Base-by-base conservation (phyloP, 805 yeast species). In the Tetrapisispora phaffii region DNA sequence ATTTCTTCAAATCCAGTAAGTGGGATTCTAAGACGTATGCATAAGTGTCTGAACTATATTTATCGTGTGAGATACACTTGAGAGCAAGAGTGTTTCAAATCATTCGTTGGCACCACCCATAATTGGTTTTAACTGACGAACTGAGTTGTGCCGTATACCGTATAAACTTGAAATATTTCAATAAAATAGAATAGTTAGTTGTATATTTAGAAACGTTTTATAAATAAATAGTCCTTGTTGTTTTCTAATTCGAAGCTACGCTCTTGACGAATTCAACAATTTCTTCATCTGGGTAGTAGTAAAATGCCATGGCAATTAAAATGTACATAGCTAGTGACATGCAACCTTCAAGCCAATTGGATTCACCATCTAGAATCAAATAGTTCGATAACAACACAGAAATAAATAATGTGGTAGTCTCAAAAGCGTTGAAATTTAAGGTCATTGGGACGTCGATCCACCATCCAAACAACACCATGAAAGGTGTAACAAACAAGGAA, bases 391-490 rank as follows among this genome's bases (percentile, higher is more conserved):
- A 79, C 63, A 89, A 82, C 49, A 93, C 95, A 19, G 96, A 78
- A 35, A 87, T 82, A 64, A 93, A 90, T 67, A 93, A 68, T 34
- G 93, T 86, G 0, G 93, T 89, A 1, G 97, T 88, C 69, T 93
- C 98, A 60, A 87, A 89, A 3, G 95, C 83, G 48, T 93, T 82
- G 68, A 93, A 93, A 65, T 81, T 85, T 54, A 93, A 70, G 13
- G 90, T 77, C 97, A 93, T 90, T 55, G 96, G 96, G 48, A 84
- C 85, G 59, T 82, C 88, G 51, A 85, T 76, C 44, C 68, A 61
- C 98, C 97, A 93, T n/a, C 98, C 98, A 36, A 85, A 71, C 29
- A 93, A 71, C 7, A 93, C 98, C 77, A 93, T 76, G 68, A 89
- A 85, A 26, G 98, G 98, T 15, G 97, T 89, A 38, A 93, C 88